Evolutionary conservation across 2,329 filamentous ascomycete species (phyloP).

Genomic region (Sporothrix humicola): DNA sequence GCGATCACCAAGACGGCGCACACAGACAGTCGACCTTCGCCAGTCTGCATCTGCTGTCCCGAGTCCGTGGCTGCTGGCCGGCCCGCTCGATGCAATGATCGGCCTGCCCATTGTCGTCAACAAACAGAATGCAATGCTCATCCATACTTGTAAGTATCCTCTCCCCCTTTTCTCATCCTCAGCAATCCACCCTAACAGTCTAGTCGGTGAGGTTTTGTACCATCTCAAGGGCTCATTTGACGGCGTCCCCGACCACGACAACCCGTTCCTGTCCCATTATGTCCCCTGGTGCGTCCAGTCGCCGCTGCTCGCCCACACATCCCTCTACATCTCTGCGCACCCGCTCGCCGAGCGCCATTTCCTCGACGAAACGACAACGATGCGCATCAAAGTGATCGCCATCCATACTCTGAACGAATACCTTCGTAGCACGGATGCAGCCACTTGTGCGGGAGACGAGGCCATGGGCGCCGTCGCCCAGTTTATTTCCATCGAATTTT

Average conservation of each 20-base stretch:
- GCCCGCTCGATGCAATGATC: constrained; percentile 36
- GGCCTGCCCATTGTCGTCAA: constrained; percentile 37
- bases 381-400: constrained; percentile 49
- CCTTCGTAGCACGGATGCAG: constrained; percentile 43
- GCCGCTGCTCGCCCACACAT: constrained; percentile 52
- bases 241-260: constrained; percentile 50
- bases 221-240: constrained; percentile 57
- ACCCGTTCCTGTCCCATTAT: constrained; percentile 53
- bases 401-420: constrained; percentile 53
- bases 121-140: constrained; percentile 38
- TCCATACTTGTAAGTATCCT: constrained; percentile 37
- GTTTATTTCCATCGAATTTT: constrained; percentile 56
- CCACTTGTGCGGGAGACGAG: constrained; percentile 46
- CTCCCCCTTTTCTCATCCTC: neutral
- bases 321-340: constrained; percentile 55
- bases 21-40: neutral
- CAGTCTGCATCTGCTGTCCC: neutral
- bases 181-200: neutral
- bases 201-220: constrained; percentile 53
- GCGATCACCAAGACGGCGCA: neutral
- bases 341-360: constrained; percentile 54
- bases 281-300: constrained; percentile 54
- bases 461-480: constrained; percentile 53
- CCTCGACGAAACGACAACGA: constrained; percentile 49
- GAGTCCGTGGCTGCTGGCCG: constrained; percentile 36